A percentile compares a stretch with the other conserved stretches of the same genome.
phyloP scores from a whole-genome alignment of 75 land plant genomes.

The Pseudotsuga menziesii region DNA sequence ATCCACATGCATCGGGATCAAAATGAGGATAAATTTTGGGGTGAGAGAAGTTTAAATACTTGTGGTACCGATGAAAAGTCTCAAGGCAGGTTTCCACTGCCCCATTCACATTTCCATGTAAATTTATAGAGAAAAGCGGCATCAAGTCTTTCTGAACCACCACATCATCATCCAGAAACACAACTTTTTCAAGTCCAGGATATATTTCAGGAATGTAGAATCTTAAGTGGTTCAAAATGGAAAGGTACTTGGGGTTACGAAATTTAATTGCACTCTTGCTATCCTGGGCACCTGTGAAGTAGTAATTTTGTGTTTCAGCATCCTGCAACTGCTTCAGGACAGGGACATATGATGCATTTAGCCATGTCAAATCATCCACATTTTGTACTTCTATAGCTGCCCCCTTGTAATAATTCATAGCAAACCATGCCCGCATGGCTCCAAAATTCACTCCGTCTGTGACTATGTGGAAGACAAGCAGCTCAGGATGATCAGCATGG shows the following conservation, averaged over 20 bases:
- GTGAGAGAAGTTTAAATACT: slow-evolving; percentile 88
- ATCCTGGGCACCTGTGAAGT: slow-evolving; percentile 49
- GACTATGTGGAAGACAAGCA: slow-evolving; percentile 85
- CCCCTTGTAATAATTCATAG: slow-evolving; percentile 66
- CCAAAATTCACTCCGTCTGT: slow-evolving; percentile 63
- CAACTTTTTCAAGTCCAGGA: slow-evolving; percentile 76
- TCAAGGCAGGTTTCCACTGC: slow-evolving; percentile 96
- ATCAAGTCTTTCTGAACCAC: slow-evolving; percentile 86
- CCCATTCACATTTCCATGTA: slow-evolving; percentile 91
- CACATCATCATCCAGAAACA: slow-evolving; percentile 94
- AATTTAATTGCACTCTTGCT: slow-evolving; percentile 45
- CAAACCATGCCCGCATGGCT: slow-evolving; percentile 81
- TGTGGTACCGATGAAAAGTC: slow-evolving; percentile 83
- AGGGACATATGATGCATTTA: slow-evolving; percentile 85
- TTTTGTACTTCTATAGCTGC: slow-evolving; percentile 70
- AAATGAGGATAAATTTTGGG: slow-evolving; percentile 59
- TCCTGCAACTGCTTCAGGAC: slow-evolving; percentile 64
- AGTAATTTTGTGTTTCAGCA: slow-evolving; percentile 39
- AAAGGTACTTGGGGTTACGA: slow-evolving; percentile 64
- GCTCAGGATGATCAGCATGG: slow-evolving; percentile 74
- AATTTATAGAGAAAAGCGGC: slow-evolving; percentile 59
- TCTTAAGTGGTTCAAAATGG: slow-evolving; percentile 74
- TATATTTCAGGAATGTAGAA: slow-evolving; percentile 94
- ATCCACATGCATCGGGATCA: slow-evolving; percentile 93
- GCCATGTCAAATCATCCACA: slow-evolving; percentile 80